A percentile compares a stretch with the other conserved stretches of the same genome.
These are phyloP conservation scores for Daldinia sp. DNA, from an alignment of 2,329 filamentous ascomycete species.

Conservation along the genomic window DNA sequence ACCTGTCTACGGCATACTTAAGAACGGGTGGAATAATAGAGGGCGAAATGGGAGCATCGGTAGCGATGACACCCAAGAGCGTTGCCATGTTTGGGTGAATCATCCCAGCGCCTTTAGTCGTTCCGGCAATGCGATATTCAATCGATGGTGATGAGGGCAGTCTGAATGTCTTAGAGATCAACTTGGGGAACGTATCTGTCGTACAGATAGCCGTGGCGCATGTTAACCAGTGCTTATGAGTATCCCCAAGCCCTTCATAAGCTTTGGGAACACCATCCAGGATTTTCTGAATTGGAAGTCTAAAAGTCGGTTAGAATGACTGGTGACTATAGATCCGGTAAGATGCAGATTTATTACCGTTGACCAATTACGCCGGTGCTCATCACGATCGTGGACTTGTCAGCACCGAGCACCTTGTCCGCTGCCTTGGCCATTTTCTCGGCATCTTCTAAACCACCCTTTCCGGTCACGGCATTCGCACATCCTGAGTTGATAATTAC, in stretches of 20 bases:
- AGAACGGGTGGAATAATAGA: conserved; percentile 76
- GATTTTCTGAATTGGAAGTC: conserved; percentile 92
- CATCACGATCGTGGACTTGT: conserved; percentile 86
- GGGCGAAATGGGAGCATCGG: conserved; percentile 84
- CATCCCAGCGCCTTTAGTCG: conserved; percentile 99
- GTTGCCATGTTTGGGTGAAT: conserved; percentile 99
- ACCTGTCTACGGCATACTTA: conserved; percentile 79
- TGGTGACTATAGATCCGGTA: background rate
- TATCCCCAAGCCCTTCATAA: conserved; percentile 75
- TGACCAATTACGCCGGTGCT: conserved; percentile 98
- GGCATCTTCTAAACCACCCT: conserved; percentile 89
- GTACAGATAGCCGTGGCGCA: conserved; percentile 95
- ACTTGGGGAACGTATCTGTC: conserved; percentile 97
- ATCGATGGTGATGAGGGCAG: conserved; percentile 82
- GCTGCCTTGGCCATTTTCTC: conserved; percentile 83
- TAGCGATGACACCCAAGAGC: conserved; percentile 89
- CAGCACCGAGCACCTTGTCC: conserved; percentile 69
- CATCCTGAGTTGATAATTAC: conserved; percentile 96
- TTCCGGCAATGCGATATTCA: conserved; percentile 88
- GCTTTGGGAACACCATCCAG: conserved; percentile 83
- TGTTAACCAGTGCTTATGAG: conserved; percentile 87
- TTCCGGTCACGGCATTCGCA: conserved; percentile 96
- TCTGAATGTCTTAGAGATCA: conserved; percentile 84
- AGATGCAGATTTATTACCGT: conserved; percentile 62
- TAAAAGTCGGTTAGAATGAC: conserved; percentile 52